phyloP scores from a whole-genome alignment of 2,329 filamentous ascomycete species.

The Ophiocordyceps camponoti-rufipedis region DNA sequence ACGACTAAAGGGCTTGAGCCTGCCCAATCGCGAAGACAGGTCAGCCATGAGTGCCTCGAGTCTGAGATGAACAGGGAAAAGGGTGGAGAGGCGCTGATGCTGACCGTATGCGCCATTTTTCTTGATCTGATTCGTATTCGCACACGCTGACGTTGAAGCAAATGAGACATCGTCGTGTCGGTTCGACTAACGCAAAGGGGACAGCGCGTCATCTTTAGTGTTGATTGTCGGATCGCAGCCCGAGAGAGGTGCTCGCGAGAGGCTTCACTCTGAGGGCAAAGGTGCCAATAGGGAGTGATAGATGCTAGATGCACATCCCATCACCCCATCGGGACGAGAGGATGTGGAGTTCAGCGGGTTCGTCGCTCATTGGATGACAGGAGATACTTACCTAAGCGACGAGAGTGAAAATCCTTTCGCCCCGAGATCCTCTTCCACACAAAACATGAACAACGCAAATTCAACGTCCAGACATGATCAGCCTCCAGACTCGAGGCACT shows the following conservation, averaged over 20 bases:
- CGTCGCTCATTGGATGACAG: no score
- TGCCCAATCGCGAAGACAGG: conserved; percentile 10
- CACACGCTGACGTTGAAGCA: not conserved
- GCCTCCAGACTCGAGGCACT: conserved; percentile 25
- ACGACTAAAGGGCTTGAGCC: conserved; percentile 14
- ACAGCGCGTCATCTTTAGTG: not conserved
- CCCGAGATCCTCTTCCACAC: conserved; percentile 8
- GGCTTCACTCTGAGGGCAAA: no score
- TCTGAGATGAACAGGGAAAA: not conserved
- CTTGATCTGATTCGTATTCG: no score
- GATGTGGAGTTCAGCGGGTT: not conserved
- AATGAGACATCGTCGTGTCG: not conserved
- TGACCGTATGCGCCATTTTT: not conserved
- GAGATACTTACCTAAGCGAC: not conserved
- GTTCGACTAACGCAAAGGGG: not conserved
- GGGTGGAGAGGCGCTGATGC: not conserved
- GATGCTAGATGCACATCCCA: no score
- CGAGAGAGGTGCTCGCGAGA: no score
- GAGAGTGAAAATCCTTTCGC: not conserved
- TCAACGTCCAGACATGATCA: conserved; percentile 21
- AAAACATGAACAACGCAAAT: conserved; percentile 29
- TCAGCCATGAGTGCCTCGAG: conserved; percentile 6
- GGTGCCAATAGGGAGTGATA: no score
- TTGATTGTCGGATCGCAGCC: not conserved
- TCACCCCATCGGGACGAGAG: not conserved